Evolutionary conservation across 2,329 filamentous ascomycete genomes (phyloP).

Genomic region (Stagonosporopsis chrysanthemi): DNA sequence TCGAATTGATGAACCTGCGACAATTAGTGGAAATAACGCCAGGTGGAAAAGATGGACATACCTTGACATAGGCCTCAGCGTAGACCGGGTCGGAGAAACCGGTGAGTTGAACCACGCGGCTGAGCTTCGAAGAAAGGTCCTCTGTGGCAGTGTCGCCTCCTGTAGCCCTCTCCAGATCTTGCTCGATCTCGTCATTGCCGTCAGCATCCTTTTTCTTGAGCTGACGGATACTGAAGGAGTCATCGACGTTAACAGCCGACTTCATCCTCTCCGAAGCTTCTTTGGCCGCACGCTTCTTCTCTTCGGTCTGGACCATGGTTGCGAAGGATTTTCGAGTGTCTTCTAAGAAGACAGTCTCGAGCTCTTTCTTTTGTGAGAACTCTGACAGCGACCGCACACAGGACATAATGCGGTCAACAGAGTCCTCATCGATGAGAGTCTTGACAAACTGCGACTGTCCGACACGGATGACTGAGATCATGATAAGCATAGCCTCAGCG

Average conservation of each 20-base stretch:
- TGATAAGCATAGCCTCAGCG: conserved; percentile 98
- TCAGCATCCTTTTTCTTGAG: conserved; percentile 86
- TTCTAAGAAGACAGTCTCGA: conserved; percentile 91
- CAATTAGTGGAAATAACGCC: conserved; percentile 17
- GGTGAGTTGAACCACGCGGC: conserved; percentile 93
- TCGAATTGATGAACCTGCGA: conserved; percentile 85
- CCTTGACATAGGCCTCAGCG: conserved; percentile 98
- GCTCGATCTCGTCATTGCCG: conserved; percentile 82
- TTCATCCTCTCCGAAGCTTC: conserved; percentile 93
- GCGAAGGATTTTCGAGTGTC: conserved; percentile 96
- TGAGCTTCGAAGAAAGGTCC: conserved; percentile 91
- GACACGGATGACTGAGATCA: conserved; percentile 98
- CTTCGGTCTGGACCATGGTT: conserved; percentile 95
- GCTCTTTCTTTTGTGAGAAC: conserved; percentile 85
- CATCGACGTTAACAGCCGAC: conserved; percentile 92
- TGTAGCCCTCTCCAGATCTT: conserved; percentile 92
- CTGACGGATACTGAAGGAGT: conserved; percentile 91
- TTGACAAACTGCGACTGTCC: conserved; percentile 99
- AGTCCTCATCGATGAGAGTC: conserved; percentile 95
- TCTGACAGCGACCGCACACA: conserved; percentile 92
- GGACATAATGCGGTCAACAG: conserved; percentile 97
- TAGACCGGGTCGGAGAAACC: conserved; percentile 99
- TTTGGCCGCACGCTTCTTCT: conserved; percentile 96
- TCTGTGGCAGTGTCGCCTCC: conserved; percentile 86
- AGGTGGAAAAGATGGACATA: conserved; percentile 5